Conservation (phyloP, 306 rosid species). For the Fagus sylvatica region DNA sequence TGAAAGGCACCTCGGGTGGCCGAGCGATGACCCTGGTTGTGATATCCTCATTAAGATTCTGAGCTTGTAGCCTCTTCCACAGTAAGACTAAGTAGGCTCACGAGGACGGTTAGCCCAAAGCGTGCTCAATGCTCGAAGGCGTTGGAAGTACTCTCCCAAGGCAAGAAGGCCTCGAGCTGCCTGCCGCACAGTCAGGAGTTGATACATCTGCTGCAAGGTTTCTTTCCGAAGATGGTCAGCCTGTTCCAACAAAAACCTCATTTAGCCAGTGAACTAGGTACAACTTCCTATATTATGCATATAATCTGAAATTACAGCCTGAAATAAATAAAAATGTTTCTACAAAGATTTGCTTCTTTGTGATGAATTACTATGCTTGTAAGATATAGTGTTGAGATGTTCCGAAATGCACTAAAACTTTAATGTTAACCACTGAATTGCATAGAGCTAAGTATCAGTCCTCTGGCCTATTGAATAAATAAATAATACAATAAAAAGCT, state of each 20-base stretch:
- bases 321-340: too few relatives aligned
- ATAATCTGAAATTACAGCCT: too few relatives aligned
- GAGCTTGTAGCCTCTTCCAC: constrained; percentile 29
- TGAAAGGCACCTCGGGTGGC: constrained; percentile 18
- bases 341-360: background rate
- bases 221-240: constrained; percentile 85
- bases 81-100: constrained; percentile 50
- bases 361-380: background rate
- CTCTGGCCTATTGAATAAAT: background rate
- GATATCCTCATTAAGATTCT: constrained; percentile 28
- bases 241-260: constrained; percentile 39
- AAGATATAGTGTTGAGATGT: background rate
- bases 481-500: background rate
- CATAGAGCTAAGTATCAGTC: background rate
- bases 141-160: constrained; percentile 81
- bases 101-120: constrained; percentile 66
- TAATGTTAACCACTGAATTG: background rate
- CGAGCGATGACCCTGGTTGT: constrained; percentile 21
- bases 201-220: constrained; percentile 70
- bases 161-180: constrained; percentile 69
- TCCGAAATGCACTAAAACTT: background rate
- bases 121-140: constrained; percentile 75
- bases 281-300: background rate
- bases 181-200: constrained; percentile 72
- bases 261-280: constrained; percentile 19